Evolutionary conservation across 108 stramenopile species (phyloP).

Genomic region (Hondaea fermentalgiana): DNA sequence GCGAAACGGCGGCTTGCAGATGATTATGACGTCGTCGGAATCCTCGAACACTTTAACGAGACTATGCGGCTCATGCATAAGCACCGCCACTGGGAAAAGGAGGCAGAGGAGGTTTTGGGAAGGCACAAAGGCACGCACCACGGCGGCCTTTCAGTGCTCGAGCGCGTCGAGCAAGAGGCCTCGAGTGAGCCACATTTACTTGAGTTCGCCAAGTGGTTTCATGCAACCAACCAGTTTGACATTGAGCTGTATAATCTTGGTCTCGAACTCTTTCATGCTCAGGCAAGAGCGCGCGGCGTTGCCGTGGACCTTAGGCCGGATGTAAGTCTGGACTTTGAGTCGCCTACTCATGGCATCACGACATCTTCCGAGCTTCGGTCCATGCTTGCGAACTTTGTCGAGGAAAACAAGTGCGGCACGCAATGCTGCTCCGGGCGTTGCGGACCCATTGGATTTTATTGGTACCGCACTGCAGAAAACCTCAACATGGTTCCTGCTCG

Average conservation of each 20-base stretch:
- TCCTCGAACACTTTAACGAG: background rate
- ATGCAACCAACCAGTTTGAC: background rate
- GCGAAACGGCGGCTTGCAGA: background rate
- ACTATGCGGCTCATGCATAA: background rate
- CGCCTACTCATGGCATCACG: background rate
- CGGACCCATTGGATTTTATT: background rate
- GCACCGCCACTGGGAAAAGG: background rate
- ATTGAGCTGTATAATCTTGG: background rate
- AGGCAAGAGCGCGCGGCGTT: background rate
- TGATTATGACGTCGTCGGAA: background rate
- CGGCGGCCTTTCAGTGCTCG: too few species aligned
- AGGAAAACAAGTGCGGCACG: background rate
- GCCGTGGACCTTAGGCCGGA: background rate
- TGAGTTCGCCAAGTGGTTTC: background rate
- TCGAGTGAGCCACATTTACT: too few species aligned
- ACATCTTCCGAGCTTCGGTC: background rate
- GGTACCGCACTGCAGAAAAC: background rate
- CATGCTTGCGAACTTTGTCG: background rate
- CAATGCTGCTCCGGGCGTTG: background rate
- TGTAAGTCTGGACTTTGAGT: background rate
- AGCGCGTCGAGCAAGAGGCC: too few species aligned
- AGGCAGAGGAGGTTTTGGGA: too few species aligned
- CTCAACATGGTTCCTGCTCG: too few species aligned
- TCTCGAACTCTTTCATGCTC: background rate
- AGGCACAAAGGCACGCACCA: too few species aligned